phyloP scores from a whole-genome alignment of 1,139 yeast genomes.

The Pichia sp. region DNA sequence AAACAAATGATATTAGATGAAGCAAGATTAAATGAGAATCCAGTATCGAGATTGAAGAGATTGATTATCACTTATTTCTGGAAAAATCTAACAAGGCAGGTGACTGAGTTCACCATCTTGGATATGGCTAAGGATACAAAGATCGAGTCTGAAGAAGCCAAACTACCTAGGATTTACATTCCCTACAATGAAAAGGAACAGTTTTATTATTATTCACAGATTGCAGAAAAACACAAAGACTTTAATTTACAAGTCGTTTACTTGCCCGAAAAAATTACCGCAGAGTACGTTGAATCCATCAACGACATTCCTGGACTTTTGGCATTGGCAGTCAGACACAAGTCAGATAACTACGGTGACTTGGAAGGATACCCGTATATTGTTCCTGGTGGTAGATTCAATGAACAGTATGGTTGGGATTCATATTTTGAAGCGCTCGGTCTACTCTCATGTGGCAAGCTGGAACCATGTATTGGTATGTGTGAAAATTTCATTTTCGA shows the following conservation, averaged over 20 bases:
- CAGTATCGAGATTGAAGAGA: conserved; percentile 70
- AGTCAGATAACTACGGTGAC: conserved; percentile 23
- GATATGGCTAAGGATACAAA: conserved; percentile 81
- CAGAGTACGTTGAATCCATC: conserved; percentile 65
- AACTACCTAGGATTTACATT: conserved; percentile 67
- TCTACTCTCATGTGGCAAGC: conserved; percentile 56
- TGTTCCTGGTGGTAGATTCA: conserved; percentile 97
- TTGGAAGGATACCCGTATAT: conserved; percentile 76
- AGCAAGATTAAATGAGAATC: conserved; percentile 78
- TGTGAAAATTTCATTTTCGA: conserved; percentile 90
- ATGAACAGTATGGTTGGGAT: conserved; percentile 98
- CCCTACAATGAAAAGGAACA: conserved; percentile 69
- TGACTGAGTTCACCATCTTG: conserved; percentile 54
- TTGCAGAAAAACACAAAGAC: conserved; percentile 51
- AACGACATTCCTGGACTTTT: conserved; percentile 82
- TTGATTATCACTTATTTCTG: conserved; percentile 75
- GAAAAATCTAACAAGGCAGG: conserved; percentile 67
- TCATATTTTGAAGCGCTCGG: conserved; percentile 92
- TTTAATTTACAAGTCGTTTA: conserved; percentile 67
- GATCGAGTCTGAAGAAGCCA: conserved; percentile 51
- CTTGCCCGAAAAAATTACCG: conserved; percentile 55
- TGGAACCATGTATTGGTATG: conserved; percentile 81
- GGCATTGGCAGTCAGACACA: conserved; percentile 60
- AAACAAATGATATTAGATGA: conserved; percentile 76
- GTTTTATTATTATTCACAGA: conserved; percentile 55